Conservation (phyloP, 2,329 filamentous ascomycete species). For the Neofusicoccum umdonicola region DNA sequence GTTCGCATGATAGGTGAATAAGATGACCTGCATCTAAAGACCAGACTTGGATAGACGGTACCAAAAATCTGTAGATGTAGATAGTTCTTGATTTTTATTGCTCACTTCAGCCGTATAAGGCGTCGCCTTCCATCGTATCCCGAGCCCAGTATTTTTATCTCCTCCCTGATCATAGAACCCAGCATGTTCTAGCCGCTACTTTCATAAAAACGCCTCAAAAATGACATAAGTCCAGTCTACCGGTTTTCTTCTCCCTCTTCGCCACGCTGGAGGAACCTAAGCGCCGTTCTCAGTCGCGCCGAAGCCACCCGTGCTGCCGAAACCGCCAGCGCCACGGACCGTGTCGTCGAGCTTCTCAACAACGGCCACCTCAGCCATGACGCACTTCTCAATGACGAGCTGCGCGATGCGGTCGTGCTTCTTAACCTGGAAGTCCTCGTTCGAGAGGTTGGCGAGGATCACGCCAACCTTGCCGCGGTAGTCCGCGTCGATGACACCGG, state of each 20-base stretch:
- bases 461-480: constrained; percentile 94
- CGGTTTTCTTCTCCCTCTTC: background rate
- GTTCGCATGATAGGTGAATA: too few species aligned
- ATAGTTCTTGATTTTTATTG: background rate
- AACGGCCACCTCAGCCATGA: constrained; percentile 87
- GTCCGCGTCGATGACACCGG: constrained; percentile 96
- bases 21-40: background rate
- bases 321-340: constrained; percentile 73
- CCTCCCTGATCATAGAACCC: too few species aligned
- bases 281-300: constrained; percentile 20
- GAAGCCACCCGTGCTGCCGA: constrained; percentile 40
- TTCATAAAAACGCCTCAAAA: background rate
- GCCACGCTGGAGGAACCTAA: background rate
- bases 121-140: background rate
- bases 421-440: constrained; percentile 75
- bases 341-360: constrained; percentile 87
- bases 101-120: background rate
- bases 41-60: background rate
- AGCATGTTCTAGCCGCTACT: too few species aligned
- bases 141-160: background rate
- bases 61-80: background rate
- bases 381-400: constrained; percentile 90
- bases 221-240: background rate
- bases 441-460: constrained; percentile 87
- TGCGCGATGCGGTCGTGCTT: constrained; percentile 91